A percentile compares a stretch with the other conserved stretches of the same genome.
Conservation (phyloP, 2,329 filamentous ascomycete genomes). For the Pestalotiopsis sp. region DNA sequence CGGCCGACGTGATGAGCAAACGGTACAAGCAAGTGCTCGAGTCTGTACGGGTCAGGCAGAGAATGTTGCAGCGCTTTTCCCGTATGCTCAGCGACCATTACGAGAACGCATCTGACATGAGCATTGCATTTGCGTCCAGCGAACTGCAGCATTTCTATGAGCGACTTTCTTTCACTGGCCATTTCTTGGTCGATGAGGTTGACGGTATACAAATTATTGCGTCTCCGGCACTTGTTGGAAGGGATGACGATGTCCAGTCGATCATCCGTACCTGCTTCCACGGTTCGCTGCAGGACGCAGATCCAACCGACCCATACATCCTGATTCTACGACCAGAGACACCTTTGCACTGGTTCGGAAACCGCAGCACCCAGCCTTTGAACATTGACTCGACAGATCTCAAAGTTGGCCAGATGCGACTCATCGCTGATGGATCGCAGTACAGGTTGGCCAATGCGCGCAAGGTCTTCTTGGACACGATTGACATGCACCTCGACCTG, state of each 20-base stretch:
- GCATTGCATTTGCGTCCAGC: constrained; percentile 70
- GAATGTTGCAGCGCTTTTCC: constrained; percentile 95
- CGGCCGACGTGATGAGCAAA: constrained; percentile 88
- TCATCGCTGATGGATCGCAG: constrained; percentile 87
- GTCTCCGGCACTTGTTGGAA: constrained; percentile 74
- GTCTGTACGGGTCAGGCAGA: constrained; percentile 91
- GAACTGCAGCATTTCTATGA: constrained; percentile 78
- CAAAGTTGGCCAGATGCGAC: constrained; percentile 80
- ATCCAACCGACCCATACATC: constrained; percentile 79
- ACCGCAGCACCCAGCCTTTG: constrained; percentile 69
- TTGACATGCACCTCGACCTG: constrained; percentile 83
- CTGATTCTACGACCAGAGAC: constrained; percentile 83
- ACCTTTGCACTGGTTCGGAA: constrained; percentile 78
- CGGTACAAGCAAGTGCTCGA: constrained; percentile 94
- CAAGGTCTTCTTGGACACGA: constrained; percentile 72
- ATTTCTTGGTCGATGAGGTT: constrained; percentile 83
- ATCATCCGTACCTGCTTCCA: constrained; percentile 74
- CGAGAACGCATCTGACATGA: constrained; percentile 95
- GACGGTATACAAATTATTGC: constrained; percentile 83
- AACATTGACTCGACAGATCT: constrained; percentile 81
- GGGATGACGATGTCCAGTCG: constrained; percentile 79
- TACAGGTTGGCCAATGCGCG: constrained; percentile 78
- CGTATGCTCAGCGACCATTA: constrained; percentile 90
- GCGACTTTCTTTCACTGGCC: constrained; percentile 76
- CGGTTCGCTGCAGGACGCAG: constrained; percentile 60